Base-by-base conservation (phyloP, 345 rosid species). In the Eucalyptus curtisii region DNA sequence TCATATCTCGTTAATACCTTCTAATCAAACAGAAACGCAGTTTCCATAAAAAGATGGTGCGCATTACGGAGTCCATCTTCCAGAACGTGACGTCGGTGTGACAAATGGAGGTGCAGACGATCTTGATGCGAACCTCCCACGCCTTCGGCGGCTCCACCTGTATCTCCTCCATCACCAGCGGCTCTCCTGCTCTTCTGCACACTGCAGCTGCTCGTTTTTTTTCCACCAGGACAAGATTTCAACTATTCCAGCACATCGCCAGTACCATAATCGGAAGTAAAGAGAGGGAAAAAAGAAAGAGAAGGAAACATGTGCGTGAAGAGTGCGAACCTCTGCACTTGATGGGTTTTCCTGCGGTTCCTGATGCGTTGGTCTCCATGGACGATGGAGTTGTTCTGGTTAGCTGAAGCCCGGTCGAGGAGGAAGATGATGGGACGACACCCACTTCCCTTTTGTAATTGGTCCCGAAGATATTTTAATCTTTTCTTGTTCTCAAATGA, bases 51-150 rank as follows among this genome's bases (percentile, higher is more conserved):
- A 42, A 6, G 6, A 19, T 3, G 30, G 12, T 16, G 49, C 10
- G 52, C 89, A 89, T 93, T 92, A 95, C 98, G 11, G 19, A 6
- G 27, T 91, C 85, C 86, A 86, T 19, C 52, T 94, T 95, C 96
- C 95, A 94, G 88, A 88, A 90, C 61, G 93, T 87, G 79, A 95
- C 27, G 88, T 95, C 99, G 13, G 87, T 88, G 89, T 95, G 98
- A 53, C 99, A 96, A 20, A 96, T 91, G 49, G 98, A 93, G 50
- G 96, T 95, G 91, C 98, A 95, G 61, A 96, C 47, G 80, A 96
- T 94, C 88, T 91, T 95, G 89, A 96, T 93, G 87, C 98, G 91
- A 48, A 95, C 96, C 89, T 95, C 99, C 88, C 91, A 93, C 53
- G 93, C 95, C 93, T 90, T 91, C 7, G 99, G 98, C 59, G 97